Conservation (phyloP, 2,329 filamentous ascomycete genomes). For the Helminthosporium solani region DNA sequence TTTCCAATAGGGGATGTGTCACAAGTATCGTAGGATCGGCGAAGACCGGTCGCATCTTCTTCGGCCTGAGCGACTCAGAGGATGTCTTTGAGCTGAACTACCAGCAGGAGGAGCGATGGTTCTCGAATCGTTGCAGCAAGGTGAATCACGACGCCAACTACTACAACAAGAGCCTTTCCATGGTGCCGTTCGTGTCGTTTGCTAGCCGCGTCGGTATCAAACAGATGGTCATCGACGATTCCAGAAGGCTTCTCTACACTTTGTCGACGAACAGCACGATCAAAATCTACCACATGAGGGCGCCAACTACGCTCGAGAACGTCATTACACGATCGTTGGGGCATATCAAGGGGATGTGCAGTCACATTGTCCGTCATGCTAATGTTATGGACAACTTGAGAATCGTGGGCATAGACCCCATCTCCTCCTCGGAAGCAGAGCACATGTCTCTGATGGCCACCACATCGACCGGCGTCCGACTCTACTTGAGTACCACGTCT, state of each 20-base stretch:
- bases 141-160: constrained; percentile 77
- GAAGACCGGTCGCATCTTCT: constrained; percentile 87
- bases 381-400: constrained; percentile 67
- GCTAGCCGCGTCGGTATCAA: constrained; percentile 60
- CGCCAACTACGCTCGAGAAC: constrained; percentile 53
- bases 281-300: constrained; percentile 84
- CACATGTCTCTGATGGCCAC: constrained; percentile 88
- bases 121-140: constrained; percentile 82
- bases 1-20: constrained; percentile 75
- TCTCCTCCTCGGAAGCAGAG: constrained; percentile 74
- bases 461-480: constrained; percentile 84
- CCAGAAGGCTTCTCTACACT: constrained; percentile 83
- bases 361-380: constrained; percentile 75
- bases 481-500: constrained; percentile 88
- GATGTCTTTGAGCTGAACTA: constrained; percentile 95
- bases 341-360: constrained; percentile 67
- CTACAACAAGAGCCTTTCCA: background rate
- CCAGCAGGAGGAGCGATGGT: constrained; percentile 97
- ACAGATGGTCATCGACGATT: constrained; percentile 86
- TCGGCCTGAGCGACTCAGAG: constrained; percentile 75
- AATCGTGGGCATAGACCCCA: constrained; percentile 83
- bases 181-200: constrained; percentile 20
- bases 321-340: constrained; percentile 57
- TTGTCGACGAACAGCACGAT: constrained; percentile 87
- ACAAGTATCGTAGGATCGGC: constrained; percentile 74